Evolutionary conservation across 805 yeast species (phyloP), one percentile per base, ranked within the genome.

Genomic region (Sugiyamaella marilandica): DNA sequence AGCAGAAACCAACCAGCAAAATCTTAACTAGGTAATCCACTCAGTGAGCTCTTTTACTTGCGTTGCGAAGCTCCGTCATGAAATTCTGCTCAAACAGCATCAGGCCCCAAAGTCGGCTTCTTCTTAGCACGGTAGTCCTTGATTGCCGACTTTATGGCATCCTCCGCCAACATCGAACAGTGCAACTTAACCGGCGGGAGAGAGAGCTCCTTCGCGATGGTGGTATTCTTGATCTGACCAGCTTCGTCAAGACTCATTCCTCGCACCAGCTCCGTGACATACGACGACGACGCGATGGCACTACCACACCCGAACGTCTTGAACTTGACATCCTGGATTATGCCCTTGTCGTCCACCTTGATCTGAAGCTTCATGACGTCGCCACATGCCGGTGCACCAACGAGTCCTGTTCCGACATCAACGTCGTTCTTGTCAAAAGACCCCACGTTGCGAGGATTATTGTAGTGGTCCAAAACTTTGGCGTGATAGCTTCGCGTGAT

Each of bases 221-320:
- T 84, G 5, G 97, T 88, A 74, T 94, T 94, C 72, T 92, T 94
- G 70, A 94, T 87, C 70, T 82, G 79, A 53, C 89, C 83, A 19
- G 98, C 98, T 67, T 94, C 97, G 50, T 92, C 97, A 48, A 94
- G 74, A 43, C 94, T 80, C 82, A 88, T 90, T 41, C 99, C 99
- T 67, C 92, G 85, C 54, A 94, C 96, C 58, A 94, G 78, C 67
- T 91, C 97, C 2, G 99, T 94, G 65, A 94, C 94, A 69, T 86
- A 94, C 1, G 96, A 87, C 9, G 95, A 86, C 1, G 96, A 87
- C 1, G 99, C 99, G 68, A 94, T 94, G 49, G 99, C 99, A 2
- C 94, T 83, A 44, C 99, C 99, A 70, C 99, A 94, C n/a, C 99
- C 99, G 74, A 94, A 94, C 2, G 99, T 94, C 80, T 94, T 94